A percentile compares a stretch with the other conserved stretches of the same genome.
Conservation (phyloP, 441 rosid genomes). For the Isatis lusitanica region DNA sequence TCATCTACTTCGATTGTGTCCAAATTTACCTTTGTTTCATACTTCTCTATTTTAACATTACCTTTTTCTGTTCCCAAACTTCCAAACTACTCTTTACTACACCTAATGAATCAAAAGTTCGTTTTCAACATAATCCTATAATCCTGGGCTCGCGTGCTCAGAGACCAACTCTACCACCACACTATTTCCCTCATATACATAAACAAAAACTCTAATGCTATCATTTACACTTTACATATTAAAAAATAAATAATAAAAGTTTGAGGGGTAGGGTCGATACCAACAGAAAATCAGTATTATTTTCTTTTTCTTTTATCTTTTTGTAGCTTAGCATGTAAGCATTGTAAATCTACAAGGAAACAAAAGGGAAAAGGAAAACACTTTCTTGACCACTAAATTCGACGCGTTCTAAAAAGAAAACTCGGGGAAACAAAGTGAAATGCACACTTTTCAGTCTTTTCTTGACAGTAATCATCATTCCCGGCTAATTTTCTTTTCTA, state of each 20-base stretch:
- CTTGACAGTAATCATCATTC: conserved; percentile 6
- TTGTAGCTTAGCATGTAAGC: conserved; percentile 7
- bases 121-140: background rate
- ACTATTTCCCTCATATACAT: background rate
- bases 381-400: conserved; percentile 34
- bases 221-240: background rate
- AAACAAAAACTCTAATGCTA: background rate
- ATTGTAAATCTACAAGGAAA: background rate
- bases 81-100: too few species aligned
- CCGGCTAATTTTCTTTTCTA: background rate
- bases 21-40: too few species aligned
- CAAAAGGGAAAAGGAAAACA: conserved; percentile 8
- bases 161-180: background rate
- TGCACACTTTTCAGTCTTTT: conserved; percentile 20
- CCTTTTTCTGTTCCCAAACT: too few species aligned
- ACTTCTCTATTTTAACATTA: too few species aligned
- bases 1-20: too few species aligned
- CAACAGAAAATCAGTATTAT: background rate
- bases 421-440: conserved; percentile 10
- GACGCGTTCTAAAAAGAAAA: conserved; percentile 15
- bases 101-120: too few species aligned
- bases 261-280: background rate
- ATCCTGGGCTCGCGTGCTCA: background rate
- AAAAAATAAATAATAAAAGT: background rate
- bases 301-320: background rate